Evolutionary conservation across 257 asterid genomes (phyloP), one percentile per base, ranked within the genome.

Genomic region (Verbena officinalis): DNA sequence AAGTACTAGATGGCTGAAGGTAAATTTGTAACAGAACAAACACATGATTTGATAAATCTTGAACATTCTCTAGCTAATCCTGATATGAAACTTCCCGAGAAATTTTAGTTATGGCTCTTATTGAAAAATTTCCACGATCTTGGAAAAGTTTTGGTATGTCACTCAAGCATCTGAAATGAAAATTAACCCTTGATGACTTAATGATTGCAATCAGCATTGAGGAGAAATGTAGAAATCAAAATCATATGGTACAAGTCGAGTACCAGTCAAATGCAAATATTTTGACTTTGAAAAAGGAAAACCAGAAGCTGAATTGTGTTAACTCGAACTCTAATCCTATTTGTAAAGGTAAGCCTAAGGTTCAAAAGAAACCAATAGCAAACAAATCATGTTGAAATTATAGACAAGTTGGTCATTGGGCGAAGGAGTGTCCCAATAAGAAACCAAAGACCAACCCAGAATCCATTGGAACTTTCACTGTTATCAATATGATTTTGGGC

Each of bases 291-390:
- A 0, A 38, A 38, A 5, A 38, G 43, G 10, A 38, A 1, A 38
- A 1, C 12, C 12, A 8, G 9, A 42, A 42, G 12, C 4, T 42
- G 16, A 42, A 9, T 0, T 1, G 0, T 10, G 48, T 42, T 15
- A 42, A 42, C 3, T 5, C 48, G 0, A 42, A 12, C 17, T 42
- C 50, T 3, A 46, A 46, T 4, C 4, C 9, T 1, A 15, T 15
- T 1, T 2, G 11, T 15, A 46, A 46, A 13, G 43, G 11, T 6
- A 46, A 42, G 17, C 0, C 4, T 2, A 46, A 46, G 53, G n/a
- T n/a, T n/a, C n/a, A n/a, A n/a, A n/a, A n/a, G n/a, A 46, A 46
- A 46, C 53, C 7, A 46, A 46, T 15, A 46, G 53, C 53, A 46
- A 46, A 46, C 24, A 46, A 46, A 46, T 23, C 23, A 17, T 46